phyloP scores from a whole-genome alignment of 192 early-diverging fungal species.

The Funneliformis geosporum region DNA sequence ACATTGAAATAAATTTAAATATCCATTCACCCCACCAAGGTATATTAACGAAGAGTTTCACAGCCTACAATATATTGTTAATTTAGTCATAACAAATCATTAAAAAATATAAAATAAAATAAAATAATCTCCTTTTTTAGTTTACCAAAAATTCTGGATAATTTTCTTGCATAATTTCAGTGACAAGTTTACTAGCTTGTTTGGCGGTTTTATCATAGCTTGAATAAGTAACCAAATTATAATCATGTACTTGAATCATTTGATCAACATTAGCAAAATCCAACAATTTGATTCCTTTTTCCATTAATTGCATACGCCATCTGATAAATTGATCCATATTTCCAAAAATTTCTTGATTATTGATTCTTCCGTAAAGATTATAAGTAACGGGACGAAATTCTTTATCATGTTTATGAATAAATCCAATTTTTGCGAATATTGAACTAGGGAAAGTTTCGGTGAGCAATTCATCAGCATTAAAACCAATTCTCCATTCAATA shows the following conservation, averaged over 20 bases:
- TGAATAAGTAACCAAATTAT: conserved; percentile 52
- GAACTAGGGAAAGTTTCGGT: conserved; percentile 51
- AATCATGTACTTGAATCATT: conserved; percentile 66
- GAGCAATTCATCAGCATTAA: conserved; percentile 46
- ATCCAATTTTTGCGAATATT: conserved; percentile 51
- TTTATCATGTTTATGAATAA: conserved; percentile 50
- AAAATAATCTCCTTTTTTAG: too few species aligned
- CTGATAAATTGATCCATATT: conserved; percentile 58
- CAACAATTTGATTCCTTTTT: conserved; percentile 53
- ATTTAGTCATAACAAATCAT: neutral
- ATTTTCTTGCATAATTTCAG: conserved; percentile 62
- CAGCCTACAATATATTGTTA: conserved; percentile 23
- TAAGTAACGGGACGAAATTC: conserved; percentile 61
- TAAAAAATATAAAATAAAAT: too few species aligned
- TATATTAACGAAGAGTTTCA: conserved; percentile 63
- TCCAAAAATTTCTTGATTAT: conserved; percentile 60
- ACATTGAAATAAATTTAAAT: conserved; percentile 56
- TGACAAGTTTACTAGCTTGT: conserved; percentile 53
- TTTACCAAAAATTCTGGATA: conserved; percentile 63
- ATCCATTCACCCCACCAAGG: conserved; percentile 63
- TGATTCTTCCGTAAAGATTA: conserved; percentile 55
- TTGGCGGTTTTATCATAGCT: conserved; percentile 52
- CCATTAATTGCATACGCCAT: conserved; percentile 65
- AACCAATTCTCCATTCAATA: conserved; percentile 59
- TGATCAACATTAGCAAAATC: conserved; percentile 60